Evolutionary conservation across 163 green algal genomes (phyloP).

Genomic region (Coccomyxa subellipsoidea): DNA sequence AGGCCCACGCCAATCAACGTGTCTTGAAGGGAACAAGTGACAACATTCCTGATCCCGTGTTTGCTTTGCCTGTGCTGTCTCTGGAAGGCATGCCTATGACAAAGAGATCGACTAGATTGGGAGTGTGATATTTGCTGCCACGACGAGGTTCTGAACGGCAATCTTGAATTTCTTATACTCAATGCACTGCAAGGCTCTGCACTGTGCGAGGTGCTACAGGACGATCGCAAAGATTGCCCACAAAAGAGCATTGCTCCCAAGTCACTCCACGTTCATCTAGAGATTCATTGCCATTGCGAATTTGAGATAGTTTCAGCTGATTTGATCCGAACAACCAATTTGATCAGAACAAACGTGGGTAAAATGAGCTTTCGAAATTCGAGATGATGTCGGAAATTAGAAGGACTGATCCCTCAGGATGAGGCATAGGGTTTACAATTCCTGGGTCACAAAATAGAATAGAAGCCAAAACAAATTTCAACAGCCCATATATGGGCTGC

Average conservation of each 20-base stretch:
- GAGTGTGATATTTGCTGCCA: not conserved
- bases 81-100: not conserved
- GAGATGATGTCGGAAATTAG: not conserved
- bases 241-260: not conserved
- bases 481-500: too few species aligned
- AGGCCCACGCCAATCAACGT: conserved; percentile 50
- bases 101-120: not conserved
- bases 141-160: not conserved
- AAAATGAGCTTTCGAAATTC: too few species aligned
- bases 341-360: too few species aligned
- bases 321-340: too few species aligned
- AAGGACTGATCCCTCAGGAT: not conserved
- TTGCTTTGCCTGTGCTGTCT: not conserved
- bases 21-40: not conserved
- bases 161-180: not conserved
- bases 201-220: not conserved
- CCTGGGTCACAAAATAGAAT: too few species aligned
- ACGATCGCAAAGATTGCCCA: not conserved
- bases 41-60: not conserved
- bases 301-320: too few species aligned
- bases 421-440: not conserved
- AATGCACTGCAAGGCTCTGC: not conserved
- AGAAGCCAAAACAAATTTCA: too few species aligned
- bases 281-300: not conserved
- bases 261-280: not conserved